phyloP scores from a whole-genome alignment of 257 asterid species.

The Avicennia marina region DNA sequence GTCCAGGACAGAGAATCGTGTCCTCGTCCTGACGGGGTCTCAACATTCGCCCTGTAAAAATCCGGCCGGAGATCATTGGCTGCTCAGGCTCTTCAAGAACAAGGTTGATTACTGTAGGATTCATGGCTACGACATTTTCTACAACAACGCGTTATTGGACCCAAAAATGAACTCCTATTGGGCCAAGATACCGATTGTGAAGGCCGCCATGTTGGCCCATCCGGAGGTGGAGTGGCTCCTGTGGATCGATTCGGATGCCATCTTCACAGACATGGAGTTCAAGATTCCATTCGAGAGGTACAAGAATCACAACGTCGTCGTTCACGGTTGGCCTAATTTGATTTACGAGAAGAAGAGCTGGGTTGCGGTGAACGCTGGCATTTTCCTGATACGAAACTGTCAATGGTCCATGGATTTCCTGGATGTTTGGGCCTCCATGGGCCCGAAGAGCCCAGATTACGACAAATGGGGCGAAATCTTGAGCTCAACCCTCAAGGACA shows the following conservation, averaged over 20 bases:
- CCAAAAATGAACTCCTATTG: constrained; percentile 57
- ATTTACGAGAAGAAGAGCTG: constrained; percentile 63
- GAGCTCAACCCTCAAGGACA: constrained; percentile 52
- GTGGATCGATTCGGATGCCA: constrained; percentile 83
- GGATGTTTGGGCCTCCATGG: constrained; percentile 75
- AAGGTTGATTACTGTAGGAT: constrained; percentile 74
- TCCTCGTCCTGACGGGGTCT: constrained; percentile 71
- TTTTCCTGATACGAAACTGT: constrained; percentile 62
- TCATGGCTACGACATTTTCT: constrained; percentile 54
- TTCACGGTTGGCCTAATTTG: constrained; percentile 72
- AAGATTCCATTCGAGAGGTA: constrained; percentile 60
- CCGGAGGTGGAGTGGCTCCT: constrained; percentile 75
- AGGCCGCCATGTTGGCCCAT: constrained; percentile 80
- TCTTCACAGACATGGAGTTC: constrained; percentile 82
- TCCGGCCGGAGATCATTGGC: constrained; percentile 56
- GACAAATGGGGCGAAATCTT: constrained; percentile 45
- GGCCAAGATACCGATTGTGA: constrained; percentile 61
- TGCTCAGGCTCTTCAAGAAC: constrained; percentile 63
- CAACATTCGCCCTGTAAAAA: constrained; percentile 59
- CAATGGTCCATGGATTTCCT: constrained; percentile 82
- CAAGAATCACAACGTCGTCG: constrained; percentile 46
- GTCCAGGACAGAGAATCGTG: constrained; percentile 16
- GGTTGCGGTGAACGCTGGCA: constrained; percentile 72
- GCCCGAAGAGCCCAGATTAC: constrained; percentile 63
- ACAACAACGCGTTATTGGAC: constrained; percentile 48